Conservation (phyloP, 192 early-diverging fungal species). For the Coemansia sp. region DNA sequence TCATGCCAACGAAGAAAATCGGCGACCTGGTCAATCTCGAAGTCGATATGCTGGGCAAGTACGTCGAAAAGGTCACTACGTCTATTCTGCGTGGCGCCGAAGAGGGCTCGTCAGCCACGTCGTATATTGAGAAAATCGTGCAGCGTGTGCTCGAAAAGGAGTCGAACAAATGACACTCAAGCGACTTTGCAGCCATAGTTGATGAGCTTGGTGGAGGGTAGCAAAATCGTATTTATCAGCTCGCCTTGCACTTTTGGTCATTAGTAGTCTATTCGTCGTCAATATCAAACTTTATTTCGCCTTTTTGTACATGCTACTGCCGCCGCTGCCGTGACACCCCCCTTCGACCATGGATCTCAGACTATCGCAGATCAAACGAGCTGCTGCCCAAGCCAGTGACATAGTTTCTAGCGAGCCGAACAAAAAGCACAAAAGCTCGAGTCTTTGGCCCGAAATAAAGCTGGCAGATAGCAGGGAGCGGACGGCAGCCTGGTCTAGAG, state of each 20-base stretch:
- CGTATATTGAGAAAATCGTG: conserved; percentile 48
- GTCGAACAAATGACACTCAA: conserved; percentile 3
- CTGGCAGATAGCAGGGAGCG: background rate
- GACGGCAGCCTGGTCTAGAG: conserved; percentile 21
- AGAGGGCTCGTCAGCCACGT: conserved; percentile 5
- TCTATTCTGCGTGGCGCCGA: conserved; percentile 47
- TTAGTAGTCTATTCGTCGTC: background rate
- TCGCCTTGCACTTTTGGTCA: background rate
- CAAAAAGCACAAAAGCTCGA: background rate
- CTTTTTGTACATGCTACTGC: background rate
- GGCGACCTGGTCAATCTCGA: conserved; percentile 90
- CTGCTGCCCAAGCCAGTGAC: background rate
- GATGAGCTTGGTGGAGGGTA: background rate
- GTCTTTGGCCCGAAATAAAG: background rate
- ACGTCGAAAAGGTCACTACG: conserved; percentile 79
- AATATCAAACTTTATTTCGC: background rate
- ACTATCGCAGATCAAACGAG: conserved; percentile 3
- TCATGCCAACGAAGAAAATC: conserved; percentile 69
- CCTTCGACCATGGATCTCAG: background rate
- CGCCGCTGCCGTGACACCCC: background rate
- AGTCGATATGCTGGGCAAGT: conserved; percentile 97
- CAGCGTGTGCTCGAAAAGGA: conserved; percentile 38
- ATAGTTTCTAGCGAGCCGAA: background rate
- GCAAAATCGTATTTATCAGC: background rate
- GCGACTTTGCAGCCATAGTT: conserved; percentile 1